A percentile compares a stretch with the other conserved stretches of the same genome.
These are phyloP conservation scores for Ampelomyces quisqualis DNA, from an alignment of 2,329 filamentous ascomycete species.

Conservation along the genomic window DNA sequence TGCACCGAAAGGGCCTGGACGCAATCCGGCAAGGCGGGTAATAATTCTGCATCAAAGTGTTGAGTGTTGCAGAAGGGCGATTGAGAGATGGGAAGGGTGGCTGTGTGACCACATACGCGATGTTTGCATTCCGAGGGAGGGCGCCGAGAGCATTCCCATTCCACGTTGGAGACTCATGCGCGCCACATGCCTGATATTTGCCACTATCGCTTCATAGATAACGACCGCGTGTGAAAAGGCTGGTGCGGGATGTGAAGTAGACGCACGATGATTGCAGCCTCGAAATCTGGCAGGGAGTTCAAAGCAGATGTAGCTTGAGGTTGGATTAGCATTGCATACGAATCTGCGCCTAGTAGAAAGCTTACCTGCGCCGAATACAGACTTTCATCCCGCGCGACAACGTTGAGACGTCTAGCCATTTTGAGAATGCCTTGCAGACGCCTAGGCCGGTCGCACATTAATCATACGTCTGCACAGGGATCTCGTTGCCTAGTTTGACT, in stretches of 20 bases:
- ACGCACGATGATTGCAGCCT: too few relatives aligned
- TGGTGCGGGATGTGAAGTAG: background rate
- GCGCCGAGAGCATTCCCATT: constrained; percentile 14
- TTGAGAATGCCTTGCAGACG: constrained; percentile 4
- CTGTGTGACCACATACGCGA: constrained; percentile 12
- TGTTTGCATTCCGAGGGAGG: constrained; percentile 11
- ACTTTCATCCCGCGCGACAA: background rate
- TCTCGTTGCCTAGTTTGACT: background rate
- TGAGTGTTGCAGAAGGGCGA: constrained; percentile 8
- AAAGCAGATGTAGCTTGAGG: too few relatives aligned
- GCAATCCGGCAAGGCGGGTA: constrained; percentile 7
- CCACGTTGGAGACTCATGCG: constrained; percentile 14
- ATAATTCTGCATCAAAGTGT: constrained; percentile 14
- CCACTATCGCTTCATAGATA: background rate
- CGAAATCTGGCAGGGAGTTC: too few relatives aligned
- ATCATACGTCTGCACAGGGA: background rate
- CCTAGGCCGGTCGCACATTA: background rate
- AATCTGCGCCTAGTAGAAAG: background rate
- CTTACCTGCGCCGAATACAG: background rate
- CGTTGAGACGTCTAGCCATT: background rate
- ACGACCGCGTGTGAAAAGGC: background rate
- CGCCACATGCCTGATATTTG: constrained; percentile 8
- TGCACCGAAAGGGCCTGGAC: constrained; percentile 7
- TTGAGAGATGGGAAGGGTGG: constrained; percentile 5
- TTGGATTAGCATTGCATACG: background rate